Conservation (phyloP, 805 yeast genomes). For the Tetrapisispora fleetii region DNA sequence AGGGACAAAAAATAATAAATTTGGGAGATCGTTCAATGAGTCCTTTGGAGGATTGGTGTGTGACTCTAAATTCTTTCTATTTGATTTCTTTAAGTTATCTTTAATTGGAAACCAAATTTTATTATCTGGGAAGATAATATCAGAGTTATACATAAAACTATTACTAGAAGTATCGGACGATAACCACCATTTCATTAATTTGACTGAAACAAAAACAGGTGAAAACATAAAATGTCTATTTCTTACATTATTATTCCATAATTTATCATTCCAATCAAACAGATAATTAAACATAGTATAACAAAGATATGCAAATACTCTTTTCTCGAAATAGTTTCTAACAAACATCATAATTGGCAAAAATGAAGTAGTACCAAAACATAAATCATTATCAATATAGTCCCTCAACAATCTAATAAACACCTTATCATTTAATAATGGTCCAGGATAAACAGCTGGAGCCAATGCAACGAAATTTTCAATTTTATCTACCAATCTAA, state of each 20-base stretch:
- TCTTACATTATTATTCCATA: constrained; percentile 63
- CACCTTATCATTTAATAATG: constrained; percentile 47
- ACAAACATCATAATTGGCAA: constrained; percentile 60
- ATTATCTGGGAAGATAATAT: constrained; percentile 40
- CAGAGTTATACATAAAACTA: constrained; percentile 33
- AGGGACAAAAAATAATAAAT: constrained; percentile 59
- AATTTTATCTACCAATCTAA: constrained; percentile 39
- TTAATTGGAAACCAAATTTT: constrained; percentile 41
- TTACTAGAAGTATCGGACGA: constrained; percentile 30
- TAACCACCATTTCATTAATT: constrained; percentile 90
- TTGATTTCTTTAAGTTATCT: too few relatives aligned
- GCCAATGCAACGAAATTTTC: constrained; percentile 68
- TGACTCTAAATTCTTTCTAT: neutral
- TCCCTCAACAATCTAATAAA: constrained; percentile 51
- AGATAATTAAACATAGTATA: constrained; percentile 78
- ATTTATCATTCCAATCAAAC: constrained; percentile 74
- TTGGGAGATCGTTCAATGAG: constrained; percentile 37
- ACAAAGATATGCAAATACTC: constrained; percentile 50
- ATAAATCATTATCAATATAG: constrained; percentile 35
- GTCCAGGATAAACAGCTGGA: constrained; percentile 88
- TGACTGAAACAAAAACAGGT: constrained; percentile 74
- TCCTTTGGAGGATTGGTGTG: constrained; percentile 29
- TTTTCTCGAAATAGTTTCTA: constrained; percentile 41
- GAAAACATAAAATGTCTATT: constrained; percentile 75
- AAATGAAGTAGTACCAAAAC: constrained; percentile 72